A percentile compares a stretch with the other conserved stretches of the same genome.
These are phyloP conservation scores for Scheffersomyces titani DNA, from an alignment of 1,139 yeast genomes.

Conservation along the genomic window DNA sequence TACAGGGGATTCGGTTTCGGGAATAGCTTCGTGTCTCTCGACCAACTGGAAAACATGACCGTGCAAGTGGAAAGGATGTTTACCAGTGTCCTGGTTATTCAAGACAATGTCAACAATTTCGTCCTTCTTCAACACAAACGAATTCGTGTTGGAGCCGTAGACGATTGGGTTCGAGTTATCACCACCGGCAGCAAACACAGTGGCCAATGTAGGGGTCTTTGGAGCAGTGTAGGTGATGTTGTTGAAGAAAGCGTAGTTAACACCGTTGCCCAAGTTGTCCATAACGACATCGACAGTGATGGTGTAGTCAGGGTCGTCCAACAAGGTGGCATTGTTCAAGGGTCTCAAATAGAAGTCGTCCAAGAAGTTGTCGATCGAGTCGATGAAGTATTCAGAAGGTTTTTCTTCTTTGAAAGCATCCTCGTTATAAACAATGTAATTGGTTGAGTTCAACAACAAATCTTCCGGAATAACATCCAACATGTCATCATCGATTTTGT, in stretches of 20 bases:
- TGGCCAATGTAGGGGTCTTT: constrained; percentile 76
- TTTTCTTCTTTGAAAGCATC: constrained; percentile 19
- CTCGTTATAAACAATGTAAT: constrained; percentile 62
- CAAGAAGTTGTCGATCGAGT: constrained; percentile 43
- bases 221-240: constrained; percentile 76
- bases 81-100: constrained; percentile 74
- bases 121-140: constrained; percentile 68
- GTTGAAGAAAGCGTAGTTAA: constrained; percentile 90
- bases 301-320: constrained; percentile 66
- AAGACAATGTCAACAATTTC: constrained; percentile 68
- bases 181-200: constrained; percentile 73
- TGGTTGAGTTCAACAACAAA: constrained; percentile 68
- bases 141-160: constrained; percentile 77
- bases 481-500: constrained; percentile 75
- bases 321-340: constrained; percentile 45
- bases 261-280: constrained; percentile 80
- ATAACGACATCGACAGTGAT: constrained; percentile 68
- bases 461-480: constrained; percentile 70
- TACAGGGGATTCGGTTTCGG: constrained; percentile 38
- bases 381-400: constrained; percentile 30
- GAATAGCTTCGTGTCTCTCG: constrained; percentile 35
- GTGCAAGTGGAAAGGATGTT: constrained; percentile 88
- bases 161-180: constrained; percentile 45
- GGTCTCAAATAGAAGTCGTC: constrained; percentile 74
- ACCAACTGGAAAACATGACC: constrained; percentile 75